Conservation (phyloP, 768 basidiomycete species). For the Amanita subjunquillea region DNA sequence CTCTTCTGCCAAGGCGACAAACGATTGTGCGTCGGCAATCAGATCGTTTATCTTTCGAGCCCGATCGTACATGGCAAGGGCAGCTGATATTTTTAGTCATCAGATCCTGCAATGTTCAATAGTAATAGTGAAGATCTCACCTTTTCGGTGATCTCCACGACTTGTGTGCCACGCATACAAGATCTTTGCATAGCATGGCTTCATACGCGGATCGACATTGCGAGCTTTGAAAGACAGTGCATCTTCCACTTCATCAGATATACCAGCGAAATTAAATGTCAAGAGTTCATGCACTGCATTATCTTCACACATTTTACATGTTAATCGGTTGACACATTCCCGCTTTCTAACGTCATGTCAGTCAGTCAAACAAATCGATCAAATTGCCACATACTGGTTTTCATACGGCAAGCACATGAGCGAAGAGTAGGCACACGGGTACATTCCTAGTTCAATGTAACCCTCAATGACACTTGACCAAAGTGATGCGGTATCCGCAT, state of each 20-base stretch:
- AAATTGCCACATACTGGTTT: constrained; percentile 52
- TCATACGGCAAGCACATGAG: constrained; percentile 68
- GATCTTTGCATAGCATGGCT: constrained; percentile 82
- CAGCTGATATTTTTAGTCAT: constrained; percentile 41
- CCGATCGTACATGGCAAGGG: constrained; percentile 87
- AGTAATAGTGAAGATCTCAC: constrained; percentile 33
- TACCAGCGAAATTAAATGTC: constrained; percentile 74
- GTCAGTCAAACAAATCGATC: constrained; percentile 6
- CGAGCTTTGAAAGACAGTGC: constrained; percentile 87
- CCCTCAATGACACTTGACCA: constrained; percentile 78
- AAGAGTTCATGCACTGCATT: constrained; percentile 72
- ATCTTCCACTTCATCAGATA: constrained; percentile 81
- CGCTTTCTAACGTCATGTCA: constrained; percentile 45
- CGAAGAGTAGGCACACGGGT: constrained; percentile 81
- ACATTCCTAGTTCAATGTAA: constrained; percentile 59
- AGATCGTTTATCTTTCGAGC: constrained; percentile 68
- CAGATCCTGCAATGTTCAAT: constrained; percentile 3
- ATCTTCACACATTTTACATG: constrained; percentile 89
- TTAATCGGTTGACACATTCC: constrained; percentile 73
- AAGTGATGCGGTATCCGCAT: constrained; percentile 49
- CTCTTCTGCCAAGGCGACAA: constrained; percentile 44
- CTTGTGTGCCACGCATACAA: constrained; percentile 91
- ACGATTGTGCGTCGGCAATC: constrained; percentile 26
- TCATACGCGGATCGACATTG: constrained; percentile 80
- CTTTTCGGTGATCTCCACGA: constrained; percentile 84